phyloP scores from a whole-genome alignment of 768 basidiomycete species.

The Flagelloscypha sp. region DNA sequence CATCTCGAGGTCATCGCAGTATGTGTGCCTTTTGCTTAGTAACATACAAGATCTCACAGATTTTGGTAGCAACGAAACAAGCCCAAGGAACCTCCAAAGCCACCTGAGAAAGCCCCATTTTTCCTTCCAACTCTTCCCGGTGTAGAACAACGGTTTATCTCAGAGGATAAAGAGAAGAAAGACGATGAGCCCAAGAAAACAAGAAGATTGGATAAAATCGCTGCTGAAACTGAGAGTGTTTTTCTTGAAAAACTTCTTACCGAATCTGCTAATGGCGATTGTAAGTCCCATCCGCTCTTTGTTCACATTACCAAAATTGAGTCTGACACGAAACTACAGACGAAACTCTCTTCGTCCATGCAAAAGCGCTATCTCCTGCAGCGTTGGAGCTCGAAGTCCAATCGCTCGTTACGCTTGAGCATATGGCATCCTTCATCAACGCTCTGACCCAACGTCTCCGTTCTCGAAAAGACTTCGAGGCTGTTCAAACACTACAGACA shows the following conservation, averaged over 20 bases:
- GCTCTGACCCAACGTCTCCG: conserved; percentile 65
- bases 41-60: neutral
- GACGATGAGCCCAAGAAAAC: conserved; percentile 34
- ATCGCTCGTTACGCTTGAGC: conserved; percentile 57
- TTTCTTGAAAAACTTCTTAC: conserved; percentile 59
- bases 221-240: conserved; percentile 50
- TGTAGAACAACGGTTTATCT: conserved; percentile 70
- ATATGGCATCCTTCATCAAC: conserved; percentile 59
- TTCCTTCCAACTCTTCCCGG: conserved; percentile 92
- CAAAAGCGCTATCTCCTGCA: conserved; percentile 84
- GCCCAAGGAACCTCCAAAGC: conserved; percentile 92
- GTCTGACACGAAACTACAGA: conserved; percentile 36
- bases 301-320: conserved; percentile 7
- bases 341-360: conserved; percentile 74
- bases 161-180: conserved; percentile 28
- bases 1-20: conserved; percentile 93
- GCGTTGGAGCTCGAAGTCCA: conserved; percentile 88
- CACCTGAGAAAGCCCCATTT: conserved; percentile 92
- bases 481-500: conserved; percentile 79
- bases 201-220: conserved; percentile 44
- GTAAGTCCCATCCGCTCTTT: conserved; percentile 42
- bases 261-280: conserved; percentile 51
- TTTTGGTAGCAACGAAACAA: conserved; percentile 81
- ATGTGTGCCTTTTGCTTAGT: conserved; percentile 18
- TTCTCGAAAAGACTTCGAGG: conserved; percentile 89